Evolutionary conservation across 2,329 filamentous ascomycete species (phyloP), one percentile per base, ranked within the genome.

Genomic region (Penicillium capsulatum): DNA sequence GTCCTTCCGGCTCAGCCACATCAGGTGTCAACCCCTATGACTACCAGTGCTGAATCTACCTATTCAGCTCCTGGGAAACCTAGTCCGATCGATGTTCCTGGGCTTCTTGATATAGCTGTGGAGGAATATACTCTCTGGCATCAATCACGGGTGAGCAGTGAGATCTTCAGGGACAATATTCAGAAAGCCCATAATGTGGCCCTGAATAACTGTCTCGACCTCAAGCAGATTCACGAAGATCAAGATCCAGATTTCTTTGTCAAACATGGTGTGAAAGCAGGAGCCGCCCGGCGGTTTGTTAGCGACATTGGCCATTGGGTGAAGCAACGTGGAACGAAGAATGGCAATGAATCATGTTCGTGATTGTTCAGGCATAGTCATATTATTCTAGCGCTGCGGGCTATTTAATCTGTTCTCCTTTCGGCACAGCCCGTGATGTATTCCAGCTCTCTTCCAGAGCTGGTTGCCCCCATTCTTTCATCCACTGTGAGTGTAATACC

Each of bases 401-500:
- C n/a, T n/a, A n/a, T n/a, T n/a, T n/a, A n/a, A n/a, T n/a, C n/a
- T n/a, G n/a, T n/a, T n/a, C n/a, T n/a, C n/a, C n/a, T n/a, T n/a
- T n/a, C n/a, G n/a, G n/a, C n/a, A n/a, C n/a, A n/a, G n/a, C n/a
- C n/a, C n/a, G n/a, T n/a, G n/a, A n/a, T n/a, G n/a, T n/a, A n/a
- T n/a, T n/a, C 37, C 43, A 35, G 16, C 51, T 48, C 31, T 47
- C 26, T 37, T 46, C 36, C 14, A 52, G 34, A n/a, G 45, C 47
- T 16, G 44, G 47, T 40, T 42, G 35, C 7, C 45, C 51, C 51
- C 51, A 54, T 7, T 31, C 41, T 35, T 34, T 44, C 50, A 57
- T 58, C 55, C 53, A 58, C 40, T 55, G 45, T 3, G 56, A 57
- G 11, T 55, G 17, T 7, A 56, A 33, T 11, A 46, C 27, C 33